Conservation (phyloP, 345 rosid genomes). For the Populus davidiana region DNA sequence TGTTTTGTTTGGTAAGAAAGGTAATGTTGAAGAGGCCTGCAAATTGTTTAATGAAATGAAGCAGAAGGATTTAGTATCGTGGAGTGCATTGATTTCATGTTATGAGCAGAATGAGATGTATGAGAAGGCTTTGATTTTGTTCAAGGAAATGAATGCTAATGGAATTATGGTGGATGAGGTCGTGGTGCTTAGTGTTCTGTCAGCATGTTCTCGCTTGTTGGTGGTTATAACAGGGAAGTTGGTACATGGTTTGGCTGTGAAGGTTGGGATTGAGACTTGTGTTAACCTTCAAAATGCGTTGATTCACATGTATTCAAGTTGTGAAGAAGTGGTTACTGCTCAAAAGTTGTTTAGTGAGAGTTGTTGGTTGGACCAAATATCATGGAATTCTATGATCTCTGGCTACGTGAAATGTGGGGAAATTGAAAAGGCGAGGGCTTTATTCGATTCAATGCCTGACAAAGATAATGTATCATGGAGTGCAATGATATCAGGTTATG, state of each 20-base stretch:
- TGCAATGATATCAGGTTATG: constrained; percentile 53
- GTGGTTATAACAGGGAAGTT: constrained; percentile 25
- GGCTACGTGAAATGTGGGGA: constrained; percentile 45
- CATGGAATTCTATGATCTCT: constrained; percentile 67
- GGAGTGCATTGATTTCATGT: constrained; percentile 60
- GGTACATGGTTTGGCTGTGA: constrained; percentile 39
- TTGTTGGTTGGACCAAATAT: constrained; percentile 37
- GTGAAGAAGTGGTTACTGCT: constrained; percentile 40
- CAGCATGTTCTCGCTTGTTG: constrained; percentile 38
- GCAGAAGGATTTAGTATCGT: constrained; percentile 48
- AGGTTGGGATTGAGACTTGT: constrained; percentile 42
- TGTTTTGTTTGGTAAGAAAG: constrained; percentile 45
- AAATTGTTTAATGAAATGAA: constrained; percentile 41
- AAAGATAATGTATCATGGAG: constrained; percentile 57
- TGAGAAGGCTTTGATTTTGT: constrained; percentile 40
- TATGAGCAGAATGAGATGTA: constrained; percentile 44
- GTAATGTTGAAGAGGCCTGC: constrained; percentile 39
- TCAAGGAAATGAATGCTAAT: constrained; percentile 34
- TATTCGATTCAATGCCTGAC: constrained; percentile 48
- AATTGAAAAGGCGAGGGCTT: constrained; percentile 42
- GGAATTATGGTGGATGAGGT: constrained; percentile 46
- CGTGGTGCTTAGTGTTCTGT: constrained; percentile 44
- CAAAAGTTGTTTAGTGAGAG: constrained; percentile 39
- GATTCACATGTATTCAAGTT: constrained; percentile 49
- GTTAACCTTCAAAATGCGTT: constrained; percentile 61